A percentile compares a stretch with the other conserved stretches of the same genome.
These are phyloP conservation scores for Aspergillus luchuensis DNA, from an alignment of 2,329 filamentous ascomycete species.

Conservation along the genomic window DNA sequence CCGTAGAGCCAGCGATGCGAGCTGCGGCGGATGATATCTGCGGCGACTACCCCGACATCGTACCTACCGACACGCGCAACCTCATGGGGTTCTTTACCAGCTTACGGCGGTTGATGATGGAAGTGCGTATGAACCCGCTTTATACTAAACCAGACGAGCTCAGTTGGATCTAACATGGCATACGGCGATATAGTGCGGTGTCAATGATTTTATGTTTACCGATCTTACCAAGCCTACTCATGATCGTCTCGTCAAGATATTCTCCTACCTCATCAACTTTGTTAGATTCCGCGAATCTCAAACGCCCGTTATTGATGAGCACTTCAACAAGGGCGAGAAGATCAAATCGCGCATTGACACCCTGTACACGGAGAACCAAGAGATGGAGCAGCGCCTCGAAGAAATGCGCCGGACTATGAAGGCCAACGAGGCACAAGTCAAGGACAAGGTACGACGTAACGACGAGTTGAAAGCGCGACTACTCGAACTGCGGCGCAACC, in stretches of 20 bases:
- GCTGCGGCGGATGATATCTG: conserved; percentile 86
- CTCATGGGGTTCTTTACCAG: conserved; percentile 94
- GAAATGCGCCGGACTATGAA: conserved; percentile 79
- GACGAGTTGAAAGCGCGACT: conserved; percentile 82
- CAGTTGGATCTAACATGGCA: conserved; percentile 1
- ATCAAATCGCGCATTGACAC: conserved; percentile 87
- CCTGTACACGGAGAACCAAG: conserved; percentile 81
- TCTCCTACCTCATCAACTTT: conserved; percentile 98
- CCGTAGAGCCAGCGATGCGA: conserved; percentile 92
- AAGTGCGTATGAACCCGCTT: conserved; percentile 43
- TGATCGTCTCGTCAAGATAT: conserved; percentile 87
- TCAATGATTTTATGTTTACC: conserved; percentile 89
- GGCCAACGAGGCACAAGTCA: conserved; percentile 77
- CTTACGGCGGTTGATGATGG: conserved; percentile 73
- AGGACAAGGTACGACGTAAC: conserved; percentile 82
- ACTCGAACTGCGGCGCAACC: conserved; percentile 75
- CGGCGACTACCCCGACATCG: conserved; percentile 78
- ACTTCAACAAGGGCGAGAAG: conserved; percentile 86
- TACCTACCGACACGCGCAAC: conserved; percentile 85
- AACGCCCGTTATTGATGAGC: conserved; percentile 83
- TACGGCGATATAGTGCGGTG: conserved; percentile 66
- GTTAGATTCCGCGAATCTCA: conserved; percentile 95
- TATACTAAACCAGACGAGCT: background rate
- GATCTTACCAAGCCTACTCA: conserved; percentile 91
- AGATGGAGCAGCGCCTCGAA: conserved; percentile 75